Conservation (phyloP, 805 yeast species). For the Suhomyces faveliae region DNA sequence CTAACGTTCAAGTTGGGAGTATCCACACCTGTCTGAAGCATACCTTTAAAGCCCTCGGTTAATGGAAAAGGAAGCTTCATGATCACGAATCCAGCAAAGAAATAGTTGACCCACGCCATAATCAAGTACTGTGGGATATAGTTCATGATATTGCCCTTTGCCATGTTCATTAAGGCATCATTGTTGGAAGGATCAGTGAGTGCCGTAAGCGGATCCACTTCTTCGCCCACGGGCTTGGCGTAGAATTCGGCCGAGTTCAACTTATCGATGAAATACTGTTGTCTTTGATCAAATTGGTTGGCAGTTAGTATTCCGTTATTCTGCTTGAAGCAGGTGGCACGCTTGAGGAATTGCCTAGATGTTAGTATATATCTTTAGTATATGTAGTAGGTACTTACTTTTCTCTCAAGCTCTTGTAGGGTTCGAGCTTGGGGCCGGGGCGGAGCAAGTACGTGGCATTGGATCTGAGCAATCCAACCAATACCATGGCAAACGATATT, state of each 20-base stretch:
- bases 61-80: constrained; percentile 84
- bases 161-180: constrained; percentile 72
- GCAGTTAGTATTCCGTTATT: constrained; percentile 52
- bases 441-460: constrained; percentile 61
- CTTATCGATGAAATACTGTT: constrained; percentile 44
- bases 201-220: constrained; percentile 46
- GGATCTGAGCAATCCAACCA: constrained; percentile 78
- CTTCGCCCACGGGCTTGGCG: constrained; percentile 45
- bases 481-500: constrained; percentile 83
- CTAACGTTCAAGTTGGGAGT: constrained; percentile 85
- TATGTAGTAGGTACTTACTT: constrained; percentile 22
- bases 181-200: constrained; percentile 67
- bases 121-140: constrained; percentile 89
- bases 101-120: constrained; percentile 95
- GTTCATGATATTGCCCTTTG: constrained; percentile 78
- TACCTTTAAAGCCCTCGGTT: constrained; percentile 83
- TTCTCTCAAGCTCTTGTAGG: constrained; percentile 51
- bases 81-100: constrained; percentile 87
- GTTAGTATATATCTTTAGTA: background rate
- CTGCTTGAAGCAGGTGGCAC: constrained; percentile 55
- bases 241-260: constrained; percentile 55
- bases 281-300: constrained; percentile 54
- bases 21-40: constrained; percentile 84
- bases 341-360: constrained; percentile 52
- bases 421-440: constrained; percentile 55